Conservation (phyloP, 2,329 filamentous ascomycete genomes). For the Fusarium veterinarium region DNA sequence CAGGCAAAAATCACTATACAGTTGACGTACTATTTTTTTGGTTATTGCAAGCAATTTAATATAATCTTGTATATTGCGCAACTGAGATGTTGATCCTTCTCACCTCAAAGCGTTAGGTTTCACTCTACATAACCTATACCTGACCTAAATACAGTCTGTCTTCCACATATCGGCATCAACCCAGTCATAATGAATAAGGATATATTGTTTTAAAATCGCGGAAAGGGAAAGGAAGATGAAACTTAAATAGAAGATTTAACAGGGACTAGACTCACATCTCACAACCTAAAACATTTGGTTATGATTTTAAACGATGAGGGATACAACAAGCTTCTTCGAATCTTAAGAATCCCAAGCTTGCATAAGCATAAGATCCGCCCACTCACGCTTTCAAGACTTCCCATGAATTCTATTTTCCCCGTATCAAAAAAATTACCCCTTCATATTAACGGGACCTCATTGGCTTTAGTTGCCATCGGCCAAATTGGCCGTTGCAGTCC, state of each 20-base stretch:
- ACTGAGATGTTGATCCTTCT: too few species aligned
- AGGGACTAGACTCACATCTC: too few species aligned
- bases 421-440: fast-evolving
- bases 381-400: too few species aligned
- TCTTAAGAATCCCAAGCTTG: too few species aligned
- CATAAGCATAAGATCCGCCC: too few species aligned
- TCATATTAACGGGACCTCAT: too few species aligned
- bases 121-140: not conserved
- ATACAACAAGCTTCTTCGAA: fast-evolving
- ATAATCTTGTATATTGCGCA: fast-evolving
- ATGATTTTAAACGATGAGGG: fast-evolving
- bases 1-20: fast-evolving
- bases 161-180: not conserved
- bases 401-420: fast-evolving
- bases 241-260: too few species aligned
- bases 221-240: not conserved
- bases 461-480: not conserved
- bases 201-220: fast-evolving
- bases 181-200: too few species aligned
- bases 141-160: fast-evolving
- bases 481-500: not conserved
- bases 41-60: fast-evolving
- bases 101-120: fast-evolving
- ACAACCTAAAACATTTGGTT: fast-evolving
- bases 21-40: fast-evolving